These are phyloP conservation scores for Cyberlindnera sargentensis DNA, from an alignment of 805 yeast species.

Conservation along the genomic window DNA sequence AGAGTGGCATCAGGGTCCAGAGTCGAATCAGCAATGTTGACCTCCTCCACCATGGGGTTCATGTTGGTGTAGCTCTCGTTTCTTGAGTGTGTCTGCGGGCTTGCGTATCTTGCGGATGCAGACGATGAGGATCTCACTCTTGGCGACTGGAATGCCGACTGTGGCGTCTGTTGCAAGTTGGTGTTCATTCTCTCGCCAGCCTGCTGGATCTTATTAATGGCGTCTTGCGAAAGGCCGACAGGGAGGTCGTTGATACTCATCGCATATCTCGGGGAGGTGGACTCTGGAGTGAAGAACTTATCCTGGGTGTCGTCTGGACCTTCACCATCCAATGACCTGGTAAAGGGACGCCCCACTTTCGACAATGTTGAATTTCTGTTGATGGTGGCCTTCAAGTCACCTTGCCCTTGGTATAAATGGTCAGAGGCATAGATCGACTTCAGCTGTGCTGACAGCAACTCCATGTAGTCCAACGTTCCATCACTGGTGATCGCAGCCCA, in stretches of 20 bases:
- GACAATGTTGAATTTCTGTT: background rate
- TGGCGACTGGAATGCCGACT: background rate
- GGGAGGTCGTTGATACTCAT: slow-evolving; percentile 9
- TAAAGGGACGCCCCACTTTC: slow-evolving; percentile 7
- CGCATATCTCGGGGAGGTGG: slow-evolving; percentile 7
- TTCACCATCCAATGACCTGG: slow-evolving; percentile 1
- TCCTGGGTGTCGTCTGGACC: background rate
- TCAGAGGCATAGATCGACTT: slow-evolving; percentile 3
- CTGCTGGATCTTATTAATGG: slow-evolving; percentile 5
- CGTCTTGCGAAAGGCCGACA: slow-evolving; percentile 6
- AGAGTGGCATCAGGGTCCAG: background rate
- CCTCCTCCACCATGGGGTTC: background rate
- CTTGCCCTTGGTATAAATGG: slow-evolving; percentile 6
- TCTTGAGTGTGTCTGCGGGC: background rate
- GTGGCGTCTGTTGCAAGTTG: background rate
- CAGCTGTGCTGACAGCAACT: slow-evolving; percentile 6
- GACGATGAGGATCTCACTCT: background rate
- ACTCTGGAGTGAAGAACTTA: background rate
- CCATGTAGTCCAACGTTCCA: background rate
- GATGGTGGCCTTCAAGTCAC: slow-evolving; percentile 5
- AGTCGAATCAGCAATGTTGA: background rate
- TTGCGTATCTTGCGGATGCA: background rate
- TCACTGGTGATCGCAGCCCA: slow-evolving; percentile 9
- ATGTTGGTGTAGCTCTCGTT: background rate
- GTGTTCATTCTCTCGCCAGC: background rate